Conservation (phyloP, 306 rosid species). For the Dryas drummondii region DNA sequence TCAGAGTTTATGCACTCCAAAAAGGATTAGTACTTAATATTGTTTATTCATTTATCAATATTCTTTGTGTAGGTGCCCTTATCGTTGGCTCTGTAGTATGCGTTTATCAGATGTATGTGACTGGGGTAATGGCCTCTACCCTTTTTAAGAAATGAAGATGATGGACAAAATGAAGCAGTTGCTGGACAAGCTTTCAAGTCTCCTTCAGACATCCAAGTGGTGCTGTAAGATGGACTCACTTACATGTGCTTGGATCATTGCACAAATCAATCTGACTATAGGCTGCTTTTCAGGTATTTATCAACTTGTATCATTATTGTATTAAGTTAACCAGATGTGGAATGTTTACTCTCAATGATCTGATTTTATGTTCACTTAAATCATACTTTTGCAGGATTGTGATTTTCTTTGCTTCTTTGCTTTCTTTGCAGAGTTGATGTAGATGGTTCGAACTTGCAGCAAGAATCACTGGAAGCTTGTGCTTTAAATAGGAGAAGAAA, state of each 20-base stretch:
- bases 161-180: too few relatives aligned
- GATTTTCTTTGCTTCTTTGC: background rate
- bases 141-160: too few relatives aligned
- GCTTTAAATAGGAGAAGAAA: background rate
- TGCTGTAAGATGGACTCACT: background rate
- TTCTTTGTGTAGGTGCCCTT: background rate
- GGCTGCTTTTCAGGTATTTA: slow-evolving; percentile 1
- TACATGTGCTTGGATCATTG: background rate
- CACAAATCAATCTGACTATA: too few relatives aligned
- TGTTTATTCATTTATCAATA: background rate
- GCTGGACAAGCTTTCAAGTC: background rate
- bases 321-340: too few relatives aligned
- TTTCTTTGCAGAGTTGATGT: background rate
- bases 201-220: background rate
- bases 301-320: background rate
- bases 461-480: background rate
- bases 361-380: too few relatives aligned
- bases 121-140: too few relatives aligned
- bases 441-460: background rate
- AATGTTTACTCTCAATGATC: too few relatives aligned
- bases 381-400: background rate
- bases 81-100: background rate
- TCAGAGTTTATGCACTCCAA: too few relatives aligned
- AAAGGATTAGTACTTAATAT: background rate
- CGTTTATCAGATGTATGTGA: background rate